These are phyloP conservation scores for Trypanosoma cruzi DNA, from an alignment of 208 protist species.

Conservation along the genomic window DNA sequence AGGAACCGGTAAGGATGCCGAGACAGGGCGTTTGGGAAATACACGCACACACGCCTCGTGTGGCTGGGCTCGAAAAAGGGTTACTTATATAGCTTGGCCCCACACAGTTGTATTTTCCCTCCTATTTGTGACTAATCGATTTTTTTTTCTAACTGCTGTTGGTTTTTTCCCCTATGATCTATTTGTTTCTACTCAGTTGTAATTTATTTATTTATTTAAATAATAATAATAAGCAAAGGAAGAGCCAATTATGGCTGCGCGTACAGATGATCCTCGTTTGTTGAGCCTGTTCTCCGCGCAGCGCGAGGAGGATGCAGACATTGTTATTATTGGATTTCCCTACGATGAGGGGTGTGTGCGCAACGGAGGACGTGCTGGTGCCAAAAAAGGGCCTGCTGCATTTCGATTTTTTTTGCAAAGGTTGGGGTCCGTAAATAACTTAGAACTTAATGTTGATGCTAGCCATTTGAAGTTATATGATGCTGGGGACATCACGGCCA, in stretches of 20 bases:
- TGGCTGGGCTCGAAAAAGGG: neutral
- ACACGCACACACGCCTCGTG: neutral
- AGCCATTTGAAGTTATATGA: slow-evolving; percentile 35
- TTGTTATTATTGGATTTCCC: slow-evolving; percentile 77
- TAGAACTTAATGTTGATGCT: slow-evolving; percentile 41
- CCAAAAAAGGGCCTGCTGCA: slow-evolving; percentile 31
- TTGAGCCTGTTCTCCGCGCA: slow-evolving; percentile 21
- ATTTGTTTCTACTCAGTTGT: neutral
- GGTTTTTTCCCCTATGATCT: neutral
- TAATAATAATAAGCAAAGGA: neutral
- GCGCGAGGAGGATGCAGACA: slow-evolving; percentile 31
- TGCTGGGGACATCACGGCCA: slow-evolving; percentile 40
- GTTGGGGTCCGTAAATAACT: slow-evolving; percentile 60
- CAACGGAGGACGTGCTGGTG: slow-evolving; percentile 67
- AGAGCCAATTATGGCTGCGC: slow-evolving; percentile 7
- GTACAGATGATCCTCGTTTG: slow-evolving; percentile 28
- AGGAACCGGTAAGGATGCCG: neutral
- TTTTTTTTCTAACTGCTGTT: neutral
- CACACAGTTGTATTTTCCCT: neutral
- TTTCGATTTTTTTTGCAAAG: slow-evolving; percentile 35
- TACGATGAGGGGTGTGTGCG: slow-evolving; percentile 66
- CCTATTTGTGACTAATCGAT: neutral
- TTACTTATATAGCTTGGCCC: neutral
- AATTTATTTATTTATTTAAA: neutral
- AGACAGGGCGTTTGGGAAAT: neutral